Base-by-base conservation (phyloP, 306 rosid genomes). In the Mimosa bimucronata region DNA sequence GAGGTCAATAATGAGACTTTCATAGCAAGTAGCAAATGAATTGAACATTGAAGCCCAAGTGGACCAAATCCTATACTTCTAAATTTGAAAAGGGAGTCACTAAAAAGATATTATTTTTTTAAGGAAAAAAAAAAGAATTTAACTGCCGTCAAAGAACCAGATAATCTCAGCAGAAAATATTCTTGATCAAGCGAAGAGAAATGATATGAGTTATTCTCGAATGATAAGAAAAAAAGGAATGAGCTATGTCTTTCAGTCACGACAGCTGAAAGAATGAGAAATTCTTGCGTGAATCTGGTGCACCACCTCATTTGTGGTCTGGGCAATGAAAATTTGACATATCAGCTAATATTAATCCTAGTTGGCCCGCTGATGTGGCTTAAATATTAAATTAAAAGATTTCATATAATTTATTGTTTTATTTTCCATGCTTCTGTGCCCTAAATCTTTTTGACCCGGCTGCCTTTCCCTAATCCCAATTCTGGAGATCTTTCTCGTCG, bases 151-250 rank as follows among this genome's bases (percentile, higher is more conserved):
- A 79, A 80, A 50, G 53, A 16, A 66, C 65, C 57, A 60, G 73
- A 65, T 48, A 37, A 66, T 67, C 64, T 62, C 41, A 10, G 26
- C 28, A 25, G 77, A 55, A 55, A 76, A 19, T 57, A 28, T 68
- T 44, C 37, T 28, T 9, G 45, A 80, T 55, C 64, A 73, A 72
- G 50, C 60, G 37, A 66, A n/a, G 23, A 11, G 48, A 66, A 15
- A 58, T 21, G 25, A 7, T 12, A 45, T 21, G 15, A 66, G 73
- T 60, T 13, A 50, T 74, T 60, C 75, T 68, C 50, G 26, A 44
- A 75, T 73, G 11, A 9, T 34, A 67, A 55, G 28, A 77, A 60
- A 77, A 77, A 52, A n/a, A n/a, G 14, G 62, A 12, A 76, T 6
- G 58, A 13, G 25, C 70, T 23, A 23, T 78, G 15, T 10, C 53